Percentiles rank a stretch among this genome's conserved stretches.
These are phyloP conservation scores for Ceratonia siliqua DNA, from an alignment of 306 rosid species.

Conservation along the genomic window DNA sequence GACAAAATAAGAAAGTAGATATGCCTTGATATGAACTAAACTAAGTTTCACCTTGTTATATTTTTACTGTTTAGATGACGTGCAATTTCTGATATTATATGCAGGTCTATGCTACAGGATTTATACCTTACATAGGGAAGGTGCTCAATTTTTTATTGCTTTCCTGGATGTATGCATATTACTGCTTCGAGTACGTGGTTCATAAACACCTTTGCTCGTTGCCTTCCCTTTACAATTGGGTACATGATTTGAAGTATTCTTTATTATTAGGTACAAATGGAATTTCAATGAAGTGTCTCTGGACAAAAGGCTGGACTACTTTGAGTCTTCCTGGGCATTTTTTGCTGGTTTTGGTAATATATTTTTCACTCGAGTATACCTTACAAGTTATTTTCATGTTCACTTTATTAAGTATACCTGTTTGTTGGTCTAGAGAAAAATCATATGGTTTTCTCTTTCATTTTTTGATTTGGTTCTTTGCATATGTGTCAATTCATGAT, in stretches of 20 bases:
- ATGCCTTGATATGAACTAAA: constrained; percentile 28
- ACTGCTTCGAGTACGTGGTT: constrained; percentile 88
- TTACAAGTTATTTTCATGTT: constrained; percentile 20
- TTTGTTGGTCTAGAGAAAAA: constrained; percentile 22
- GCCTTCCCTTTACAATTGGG: constrained; percentile 24
- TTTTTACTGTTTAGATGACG: constrained; percentile 21
- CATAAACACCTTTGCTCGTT: constrained; percentile 24
- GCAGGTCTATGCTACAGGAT: constrained; percentile 84
- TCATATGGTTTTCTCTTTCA: background rate
- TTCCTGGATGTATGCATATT: constrained; percentile 98
- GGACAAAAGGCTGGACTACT: constrained; percentile 75
- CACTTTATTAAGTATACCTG: constrained; percentile 12
- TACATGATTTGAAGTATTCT: constrained; percentile 8
- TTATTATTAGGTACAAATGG: constrained; percentile 80
- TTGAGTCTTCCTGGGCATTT: constrained; percentile 91
- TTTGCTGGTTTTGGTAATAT: constrained; percentile 89
- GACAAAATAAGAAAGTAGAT: constrained; percentile 20
- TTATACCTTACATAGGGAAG: constrained; percentile 80
- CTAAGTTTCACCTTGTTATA: background rate
- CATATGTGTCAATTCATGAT: background rate
- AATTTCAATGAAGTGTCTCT: constrained; percentile 77
- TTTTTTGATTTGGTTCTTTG: constrained; percentile 17
- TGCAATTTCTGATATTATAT: constrained; percentile 37
- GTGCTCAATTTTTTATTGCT: constrained; percentile 74
- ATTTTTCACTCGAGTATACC: constrained; percentile 6